Conservation (phyloP, 192 early-diverging fungal species). For the Radiomyces spectabilis region DNA sequence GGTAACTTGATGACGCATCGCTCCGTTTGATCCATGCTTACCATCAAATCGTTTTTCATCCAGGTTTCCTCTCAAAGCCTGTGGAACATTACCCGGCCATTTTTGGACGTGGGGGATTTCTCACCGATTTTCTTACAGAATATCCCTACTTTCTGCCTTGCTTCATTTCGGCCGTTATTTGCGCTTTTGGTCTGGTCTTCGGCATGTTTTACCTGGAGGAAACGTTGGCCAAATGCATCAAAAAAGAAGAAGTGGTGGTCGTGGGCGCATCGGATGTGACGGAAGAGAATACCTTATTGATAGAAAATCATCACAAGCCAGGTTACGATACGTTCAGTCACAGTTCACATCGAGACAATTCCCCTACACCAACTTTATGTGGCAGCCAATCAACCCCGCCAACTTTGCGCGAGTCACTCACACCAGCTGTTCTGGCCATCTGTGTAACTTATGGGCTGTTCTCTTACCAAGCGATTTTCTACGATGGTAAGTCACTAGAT, state of each 20-base stretch:
- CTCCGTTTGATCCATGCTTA: no score
- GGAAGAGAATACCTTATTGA: no score
- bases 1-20: slow-evolving; percentile 14
- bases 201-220: slow-evolving; percentile 50
- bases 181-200: slow-evolving; percentile 44
- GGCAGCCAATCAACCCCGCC: not conserved
- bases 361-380: no score
- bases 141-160: slow-evolving; percentile 76
- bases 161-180: slow-evolving; percentile 42
- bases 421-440: slow-evolving; percentile 7
- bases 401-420: slow-evolving; percentile 5
- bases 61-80: slow-evolving; percentile 57
- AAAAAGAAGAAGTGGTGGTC: no score
- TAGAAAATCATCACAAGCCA: no score
- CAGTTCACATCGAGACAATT: no score
- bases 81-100: slow-evolving; percentile 42
- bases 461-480: slow-evolving; percentile 14
- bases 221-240: slow-evolving; percentile 15
- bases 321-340: no score
- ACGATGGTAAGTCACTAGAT: slow-evolving; percentile 10
- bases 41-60: not conserved
- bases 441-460: slow-evolving; percentile 1
- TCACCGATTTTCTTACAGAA: slow-evolving; percentile 34
- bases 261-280: no score
- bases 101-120: slow-evolving; percentile 24